phyloP scores from a whole-genome alignment of 1,139 yeast genomes.

The Spencermartinsiella ligniputridi region DNA sequence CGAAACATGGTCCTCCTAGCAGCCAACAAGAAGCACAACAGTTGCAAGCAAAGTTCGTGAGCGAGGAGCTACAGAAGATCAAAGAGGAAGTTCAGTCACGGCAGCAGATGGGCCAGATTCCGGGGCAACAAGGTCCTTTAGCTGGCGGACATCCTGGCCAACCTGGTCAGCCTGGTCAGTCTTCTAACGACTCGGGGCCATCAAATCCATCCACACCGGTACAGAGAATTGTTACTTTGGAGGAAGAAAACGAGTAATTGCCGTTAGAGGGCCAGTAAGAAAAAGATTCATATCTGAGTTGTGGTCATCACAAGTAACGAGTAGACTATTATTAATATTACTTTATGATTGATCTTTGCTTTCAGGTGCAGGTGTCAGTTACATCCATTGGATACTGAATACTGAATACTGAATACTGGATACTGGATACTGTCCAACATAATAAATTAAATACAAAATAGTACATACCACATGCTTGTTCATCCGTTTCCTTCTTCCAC shows the following conservation, averaged over 20 bases:
- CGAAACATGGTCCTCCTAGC: background rate
- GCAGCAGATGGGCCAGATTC: slow-evolving; percentile 5
- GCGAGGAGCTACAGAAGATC: slow-evolving; percentile 12
- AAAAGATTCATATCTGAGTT: no score
- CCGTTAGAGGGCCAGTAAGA: no score
- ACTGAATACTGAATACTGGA: no score
- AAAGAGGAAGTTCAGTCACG: slow-evolving; percentile 9
- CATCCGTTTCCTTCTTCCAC: background rate
- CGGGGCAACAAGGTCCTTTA: no score
- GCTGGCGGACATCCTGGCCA: no score
- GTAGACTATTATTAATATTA: no score
- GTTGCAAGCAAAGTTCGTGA: slow-evolving; percentile 10
- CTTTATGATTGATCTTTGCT: no score
- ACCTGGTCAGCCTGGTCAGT: background rate
- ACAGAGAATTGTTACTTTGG: slow-evolving; percentile 17
- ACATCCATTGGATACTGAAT: background rate
- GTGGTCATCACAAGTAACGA: no score
- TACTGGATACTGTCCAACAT: no score
- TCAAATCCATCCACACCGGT: slow-evolving; percentile 7
- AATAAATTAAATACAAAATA: background rate
- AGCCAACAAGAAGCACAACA: slow-evolving; percentile 5
- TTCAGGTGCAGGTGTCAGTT: no score
- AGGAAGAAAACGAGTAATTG: slow-evolving; percentile 14
- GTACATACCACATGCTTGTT: background rate
- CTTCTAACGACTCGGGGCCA: background rate